Conservation (phyloP, 768 basidiomycete species). For the Pleurotus tuber-regium region DNA sequence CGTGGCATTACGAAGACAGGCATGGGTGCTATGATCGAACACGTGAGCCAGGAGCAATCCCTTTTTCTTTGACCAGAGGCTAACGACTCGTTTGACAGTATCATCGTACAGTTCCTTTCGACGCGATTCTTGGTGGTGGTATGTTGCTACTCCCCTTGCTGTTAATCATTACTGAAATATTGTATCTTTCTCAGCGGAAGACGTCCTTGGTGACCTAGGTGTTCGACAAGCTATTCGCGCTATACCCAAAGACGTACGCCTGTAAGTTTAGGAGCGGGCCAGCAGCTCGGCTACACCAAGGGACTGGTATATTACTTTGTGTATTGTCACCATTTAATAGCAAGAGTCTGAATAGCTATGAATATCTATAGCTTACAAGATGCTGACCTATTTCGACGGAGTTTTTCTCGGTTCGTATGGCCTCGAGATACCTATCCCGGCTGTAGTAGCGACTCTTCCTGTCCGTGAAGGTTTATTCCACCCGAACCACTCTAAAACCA, state of each 20-base stretch:
- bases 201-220: constrained; percentile 79
- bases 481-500: constrained; percentile 56
- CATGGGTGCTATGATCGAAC: constrained; percentile 71
- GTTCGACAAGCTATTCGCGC: constrained; percentile 75
- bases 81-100: constrained; percentile 35
- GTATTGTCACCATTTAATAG: too few species aligned
- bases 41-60: constrained; percentile 32
- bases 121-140: constrained; percentile 73
- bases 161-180: constrained; percentile 45
- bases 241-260: constrained; percentile 68
- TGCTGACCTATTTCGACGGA: too few species aligned
- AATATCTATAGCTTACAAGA: too few species aligned
- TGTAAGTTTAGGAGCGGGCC: too few species aligned
- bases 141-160: background rate
- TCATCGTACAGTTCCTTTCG: constrained; percentile 64
- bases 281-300: too few species aligned
- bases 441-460: constrained; percentile 35
- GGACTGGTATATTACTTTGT: too few species aligned
- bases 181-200: constrained; percentile 54
- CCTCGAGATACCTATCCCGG: constrained; percentile 29
- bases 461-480: constrained; percentile 31
- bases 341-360: too few species aligned
- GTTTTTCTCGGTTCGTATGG: too few species aligned
- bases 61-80: constrained; percentile 12
- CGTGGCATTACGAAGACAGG: constrained; percentile 82